Conservation (phyloP, 2,329 filamentous ascomycete genomes). For the Fusarium buharicum region DNA sequence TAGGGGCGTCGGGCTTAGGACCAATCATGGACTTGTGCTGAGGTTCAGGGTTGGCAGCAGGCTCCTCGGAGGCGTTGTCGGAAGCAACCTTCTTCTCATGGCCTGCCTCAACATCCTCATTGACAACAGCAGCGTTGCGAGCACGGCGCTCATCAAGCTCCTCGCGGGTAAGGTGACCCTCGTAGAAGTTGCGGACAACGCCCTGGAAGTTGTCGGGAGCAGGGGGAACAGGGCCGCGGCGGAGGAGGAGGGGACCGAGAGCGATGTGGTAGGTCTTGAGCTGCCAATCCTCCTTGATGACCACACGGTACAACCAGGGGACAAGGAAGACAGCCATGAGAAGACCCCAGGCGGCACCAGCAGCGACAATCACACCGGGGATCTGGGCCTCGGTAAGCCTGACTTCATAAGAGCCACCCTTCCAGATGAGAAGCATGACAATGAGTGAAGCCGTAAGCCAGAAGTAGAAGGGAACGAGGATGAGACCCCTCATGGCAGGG, state of each 20-base stretch:
- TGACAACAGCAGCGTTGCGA: slow-evolving; percentile 32
- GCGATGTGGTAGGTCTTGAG: slow-evolving; percentile 65
- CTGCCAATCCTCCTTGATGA: slow-evolving; percentile 70
- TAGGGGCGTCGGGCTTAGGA: slow-evolving; percentile 54
- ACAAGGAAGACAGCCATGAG: slow-evolving; percentile 65
- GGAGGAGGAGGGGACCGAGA: slow-evolving; percentile 63
- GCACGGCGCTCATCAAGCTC: slow-evolving; percentile 59
- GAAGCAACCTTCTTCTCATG: slow-evolving; percentile 43
- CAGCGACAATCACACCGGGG: slow-evolving; percentile 64
- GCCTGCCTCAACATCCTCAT: slow-evolving; percentile 41
- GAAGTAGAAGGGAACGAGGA: slow-evolving; percentile 67
- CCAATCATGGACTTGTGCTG: slow-evolving; percentile 51
- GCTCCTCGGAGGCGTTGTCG: slow-evolving; percentile 66
- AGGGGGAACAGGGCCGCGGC: slow-evolving; percentile 51
- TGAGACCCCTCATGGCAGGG: slow-evolving; percentile 63
- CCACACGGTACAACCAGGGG: slow-evolving; percentile 67
- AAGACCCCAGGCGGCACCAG: slow-evolving; percentile 60
- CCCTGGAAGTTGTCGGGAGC: slow-evolving; percentile 56
- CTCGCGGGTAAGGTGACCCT: slow-evolving; percentile 64
- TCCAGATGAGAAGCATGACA: slow-evolving; percentile 70
- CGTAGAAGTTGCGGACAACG: slow-evolving; percentile 65
- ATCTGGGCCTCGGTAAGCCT: slow-evolving; percentile 61
- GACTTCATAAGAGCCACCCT: slow-evolving; percentile 59
- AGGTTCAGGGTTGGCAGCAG: slow-evolving; percentile 50
- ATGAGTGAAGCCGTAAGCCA: slow-evolving; percentile 64